Conservation (phyloP, 129 eudicot species). For the Flaveria linearis region DNA sequence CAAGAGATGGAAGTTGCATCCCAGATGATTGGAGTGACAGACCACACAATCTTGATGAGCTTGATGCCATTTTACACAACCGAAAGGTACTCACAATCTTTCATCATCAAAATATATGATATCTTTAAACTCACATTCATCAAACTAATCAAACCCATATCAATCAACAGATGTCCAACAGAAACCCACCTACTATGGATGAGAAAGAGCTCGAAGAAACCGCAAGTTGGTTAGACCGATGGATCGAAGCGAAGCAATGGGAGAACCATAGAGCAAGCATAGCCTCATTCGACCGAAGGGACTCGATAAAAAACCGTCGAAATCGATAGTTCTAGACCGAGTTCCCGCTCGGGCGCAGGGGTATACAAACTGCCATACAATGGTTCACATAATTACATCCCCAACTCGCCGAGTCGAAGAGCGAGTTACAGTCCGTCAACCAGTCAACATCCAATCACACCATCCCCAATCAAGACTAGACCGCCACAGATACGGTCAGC, state of each 20-base stretch:
- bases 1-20: constrained; percentile 60
- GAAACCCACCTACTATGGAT: constrained; percentile 35
- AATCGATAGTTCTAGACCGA: constrained; percentile 52
- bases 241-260: constrained; percentile 70
- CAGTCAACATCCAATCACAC: constrained; percentile 51
- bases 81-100: constrained; percentile 46
- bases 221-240: constrained; percentile 58
- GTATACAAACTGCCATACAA: constrained; percentile 38
- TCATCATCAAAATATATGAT: background rate
- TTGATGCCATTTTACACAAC: constrained; percentile 58
- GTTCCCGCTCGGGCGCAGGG: constrained; percentile 31
- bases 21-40: constrained; percentile 61
- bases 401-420: constrained; percentile 50
- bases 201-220: constrained; percentile 54
- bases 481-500: constrained; percentile 66
- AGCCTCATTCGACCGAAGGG: constrained; percentile 59
- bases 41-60: constrained; percentile 70
- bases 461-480: constrained; percentile 50
- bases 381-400: constrained; percentile 35
- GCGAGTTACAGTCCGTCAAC: constrained; percentile 39
- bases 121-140: background rate
- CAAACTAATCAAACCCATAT: constrained; percentile 19
- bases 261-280: constrained; percentile 47
- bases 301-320: constrained; percentile 61
- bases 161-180: constrained; percentile 39